Evolutionary conservation across 768 basidiomycete genomes (phyloP), one percentile per base, ranked within the genome.

Genomic region (Leccinum boreale): DNA sequence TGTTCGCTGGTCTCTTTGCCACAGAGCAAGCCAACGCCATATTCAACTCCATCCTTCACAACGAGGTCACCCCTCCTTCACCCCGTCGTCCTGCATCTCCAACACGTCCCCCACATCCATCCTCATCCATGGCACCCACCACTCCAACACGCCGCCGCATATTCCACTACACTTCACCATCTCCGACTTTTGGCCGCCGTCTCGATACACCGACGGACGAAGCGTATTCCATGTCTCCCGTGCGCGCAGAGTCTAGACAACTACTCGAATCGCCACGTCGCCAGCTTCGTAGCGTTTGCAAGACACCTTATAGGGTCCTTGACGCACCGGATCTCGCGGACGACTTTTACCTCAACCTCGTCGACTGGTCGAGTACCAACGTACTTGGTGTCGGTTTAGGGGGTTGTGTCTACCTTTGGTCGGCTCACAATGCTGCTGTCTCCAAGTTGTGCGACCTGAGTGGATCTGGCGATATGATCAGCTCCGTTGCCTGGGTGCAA

Each of bases 251-350:
- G 65, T 92, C 87, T 62, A 85, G 92, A 26, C 81, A 81, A 52
- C 79, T 97, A 15, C 85, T 99, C 47, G 85, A 94, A 61, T 90
- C 87, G 55, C 94, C 95, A 0, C 81, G 91, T 28, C 85, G 91
- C 51, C 81, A 87, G 57, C 82, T 91, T 7, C 84, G 96, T 46
- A 86, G 79, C 57, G 90, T 98, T 2, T 89, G 89, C 76, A 94
- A 96, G 72, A 97, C 95, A 0, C 96, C 96, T 2, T 98, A 96
- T 77, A 86, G 97, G 57, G 96, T 98, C 1, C 82, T 98, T 33
- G 96, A 99, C 69, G 96, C 96, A 8, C 97, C 96, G 0, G 95
- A 98, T 55, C 84, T 99, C 12, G 93, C 94, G 28, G 96, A 98
- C 70, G 96, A 99, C 72, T 99, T 98, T 73, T 98, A 99, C 68